Evolutionary conservation across 2,329 filamentous ascomycete species (phyloP), one percentile per base, ranked within the genome.

Genomic region (Nannizziopsis barbatae): DNA sequence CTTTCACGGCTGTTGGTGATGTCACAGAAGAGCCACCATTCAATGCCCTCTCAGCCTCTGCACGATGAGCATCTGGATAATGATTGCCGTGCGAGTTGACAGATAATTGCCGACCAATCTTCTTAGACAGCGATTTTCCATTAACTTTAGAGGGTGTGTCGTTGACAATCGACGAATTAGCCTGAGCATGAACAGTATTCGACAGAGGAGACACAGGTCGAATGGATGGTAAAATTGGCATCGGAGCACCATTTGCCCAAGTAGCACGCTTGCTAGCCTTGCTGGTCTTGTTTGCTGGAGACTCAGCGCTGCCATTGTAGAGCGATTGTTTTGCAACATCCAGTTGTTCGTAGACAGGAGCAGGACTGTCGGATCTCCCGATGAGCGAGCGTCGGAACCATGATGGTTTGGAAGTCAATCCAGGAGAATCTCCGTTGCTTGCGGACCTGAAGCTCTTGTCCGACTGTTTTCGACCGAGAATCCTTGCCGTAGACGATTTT

Each of bases 361-460:
- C 82, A 9, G 79, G 73, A 56, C 75, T 81, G 42, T 86, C 83
- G 40, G 83, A 81, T 51, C 85, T 79, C 50, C 84, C 83, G 60
- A 95, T 93, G 50, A 98, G 75, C 10, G 92, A 96, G 64, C 94
- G 88, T 56, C 92, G 80, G 69, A 98, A 95, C 92, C 92, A 98
- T 0, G 90, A 96, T 18, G 86, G 85, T 70, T 95, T 95, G 4
- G 85, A 79, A 1, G 83, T 77, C 14, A 84, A 75, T 7, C 70
- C 73, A 41, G 82, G 71, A 11, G 70, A 63, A 47, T 80, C 77
- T 31, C 75, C 71, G 42, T 92, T 84, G 64, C 83, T 85, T 6
- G 60, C 54, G 42, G 73, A 73, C 53, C 82, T 80, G 61, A 75
- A 74, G 60, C 77, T 80, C 48, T 93, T 71, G 56, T 93, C 88